Evolutionary conservation across 1,284 basidiomycete species (phyloP).

Genomic region (Psilocybe mexicana): DNA sequence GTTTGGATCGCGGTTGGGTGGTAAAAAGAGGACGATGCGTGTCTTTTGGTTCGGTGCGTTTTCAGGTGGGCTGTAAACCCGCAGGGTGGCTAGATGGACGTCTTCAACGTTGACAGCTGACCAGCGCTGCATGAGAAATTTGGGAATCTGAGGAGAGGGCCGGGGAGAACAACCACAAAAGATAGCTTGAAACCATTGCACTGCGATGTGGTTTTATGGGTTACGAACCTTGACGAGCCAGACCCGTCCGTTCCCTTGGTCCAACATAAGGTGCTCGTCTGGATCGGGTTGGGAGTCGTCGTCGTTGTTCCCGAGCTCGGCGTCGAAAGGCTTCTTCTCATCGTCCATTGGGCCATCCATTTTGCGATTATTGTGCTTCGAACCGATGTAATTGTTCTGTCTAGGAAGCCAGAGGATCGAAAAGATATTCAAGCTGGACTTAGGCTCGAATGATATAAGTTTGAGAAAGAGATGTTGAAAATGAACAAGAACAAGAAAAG

Average conservation of each 20-base stretch:
- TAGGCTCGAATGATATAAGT: too few species aligned
- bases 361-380: background rate
- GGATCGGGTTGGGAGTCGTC: conserved; percentile 74
- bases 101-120: conserved; percentile 59
- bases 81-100: conserved; percentile 71
- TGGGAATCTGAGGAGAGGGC: conserved; percentile 53
- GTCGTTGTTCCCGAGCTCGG: conserved; percentile 50
- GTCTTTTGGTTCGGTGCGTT: conserved; percentile 49
- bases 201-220: conserved; percentile 2
- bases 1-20: conserved; percentile 53
- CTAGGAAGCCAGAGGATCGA: too few species aligned
- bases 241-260: conserved; percentile 68
- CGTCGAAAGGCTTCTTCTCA: conserved; percentile 71
- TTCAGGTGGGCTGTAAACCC: conserved; percentile 57
- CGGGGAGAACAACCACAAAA: background rate
- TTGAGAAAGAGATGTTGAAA: too few species aligned
- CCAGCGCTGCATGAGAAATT: conserved; percentile 73
- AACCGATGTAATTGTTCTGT: too few species aligned
- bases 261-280: conserved; percentile 72
- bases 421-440: too few species aligned
- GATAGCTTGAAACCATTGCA: background rate
- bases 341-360: conserved; percentile 48
- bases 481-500: too few species aligned
- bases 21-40: conserved; percentile 68
- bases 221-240: conserved; percentile 76